Evolutionary conservation across 2,329 filamentous ascomycete species (phyloP).

Genomic region (Ambrosiella cleistominuta): DNA sequence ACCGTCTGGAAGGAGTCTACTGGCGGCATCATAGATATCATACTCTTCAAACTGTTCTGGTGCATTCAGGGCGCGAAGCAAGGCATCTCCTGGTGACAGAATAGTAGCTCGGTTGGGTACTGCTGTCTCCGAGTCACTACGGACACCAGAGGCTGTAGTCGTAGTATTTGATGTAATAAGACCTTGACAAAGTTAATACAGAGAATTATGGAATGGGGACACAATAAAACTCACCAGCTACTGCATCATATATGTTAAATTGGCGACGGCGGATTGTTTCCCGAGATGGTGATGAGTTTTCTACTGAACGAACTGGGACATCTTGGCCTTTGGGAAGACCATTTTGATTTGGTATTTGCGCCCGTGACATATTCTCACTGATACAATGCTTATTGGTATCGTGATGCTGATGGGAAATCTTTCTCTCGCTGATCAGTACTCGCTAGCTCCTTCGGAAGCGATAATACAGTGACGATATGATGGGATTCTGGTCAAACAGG

Average conservation of each 20-base stretch:
- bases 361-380: not conserved
- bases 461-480: not conserved
- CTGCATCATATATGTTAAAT: conserved; percentile 53
- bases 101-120: not conserved
- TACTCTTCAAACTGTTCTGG: conserved; percentile 51
- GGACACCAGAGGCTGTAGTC: not conserved
- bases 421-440: not conserved
- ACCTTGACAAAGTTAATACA: conserved; percentile 7
- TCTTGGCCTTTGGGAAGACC: not conserved
- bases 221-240: conserved; percentile 37
- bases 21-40: conserved; percentile 53
- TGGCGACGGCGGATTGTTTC: conserved; percentile 17
- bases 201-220: not conserved
- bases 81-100: conserved; percentile 50
- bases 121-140: not conserved
- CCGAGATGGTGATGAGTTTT: not conserved
- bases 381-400: not conserved
- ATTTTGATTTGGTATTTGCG: not conserved
- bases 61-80: conserved; percentile 48
- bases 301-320: not conserved
- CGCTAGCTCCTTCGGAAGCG: not conserved
- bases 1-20: conserved; percentile 31
- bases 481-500: not conserved
- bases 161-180: conserved; percentile 4
- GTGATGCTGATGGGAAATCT: not conserved